Base-by-base conservation (phyloP, 768 basidiomycete genomes). In the Termitomyces sp. region DNA sequence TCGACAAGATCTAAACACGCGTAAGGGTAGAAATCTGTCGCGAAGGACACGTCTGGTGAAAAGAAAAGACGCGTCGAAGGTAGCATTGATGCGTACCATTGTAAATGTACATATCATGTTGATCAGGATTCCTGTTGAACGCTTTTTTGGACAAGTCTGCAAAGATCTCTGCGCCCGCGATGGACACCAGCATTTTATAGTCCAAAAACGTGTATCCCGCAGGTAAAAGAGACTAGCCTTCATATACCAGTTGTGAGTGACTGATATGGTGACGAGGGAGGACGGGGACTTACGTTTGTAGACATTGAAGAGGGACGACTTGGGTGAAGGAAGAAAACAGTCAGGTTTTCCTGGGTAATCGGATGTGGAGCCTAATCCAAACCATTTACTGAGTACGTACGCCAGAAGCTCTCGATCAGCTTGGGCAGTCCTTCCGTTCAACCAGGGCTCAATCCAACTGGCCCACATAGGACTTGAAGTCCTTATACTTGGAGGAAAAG, bases 1-100 rank as follows among this genome's bases (percentile, higher is more conserved):
- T 74, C 68, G n/a, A 75, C 63, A 50, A 74, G 64, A 48, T 71
- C 67, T 24, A 73, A 60, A n/a, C 71, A 53, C 15, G 62, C 73
- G 43, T 71, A 70, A 2, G 62, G 15, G 40, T 65, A 70, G 52
- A 70, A 71, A 57, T 73, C 71, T 71, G 28, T 52, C 5, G 32
- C 19, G 22, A 21, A 54, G n/a, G 42, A 17, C 14, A 5, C 35
- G 28, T 51, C 35, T 54, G 42, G 24, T 24, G 22, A 41, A 45
- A 35, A 52, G 30, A 14, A 15, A 22, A 43, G 34, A 5, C 19
- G 28, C 19, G 58, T 35, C 14, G 45, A 32, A 21, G 14, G 15
- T 11, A 2, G 30, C 26, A 34, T 41, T 17, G 53, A 32, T 30
- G 30, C 66, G 49, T 40, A 70, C 74, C 68, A 46, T 73, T 70